Evolutionary conservation across 1,284 basidiomycete genomes (phyloP), one percentile per base, ranked within the genome.

Genomic region (Sanghuangporus baumii): DNA sequence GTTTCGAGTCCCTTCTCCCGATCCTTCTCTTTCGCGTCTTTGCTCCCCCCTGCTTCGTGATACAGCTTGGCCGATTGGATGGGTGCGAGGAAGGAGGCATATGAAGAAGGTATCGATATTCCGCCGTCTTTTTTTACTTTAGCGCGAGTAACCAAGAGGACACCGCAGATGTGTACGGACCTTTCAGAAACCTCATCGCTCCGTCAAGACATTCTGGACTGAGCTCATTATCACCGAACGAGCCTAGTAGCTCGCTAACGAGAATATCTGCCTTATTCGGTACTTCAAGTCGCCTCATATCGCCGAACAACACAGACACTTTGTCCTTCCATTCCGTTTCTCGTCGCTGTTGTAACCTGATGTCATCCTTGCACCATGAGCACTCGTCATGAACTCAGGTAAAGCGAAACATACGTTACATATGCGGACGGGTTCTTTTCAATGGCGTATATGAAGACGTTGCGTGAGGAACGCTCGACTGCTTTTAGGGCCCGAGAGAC

Each of bases 201-300:
- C 96, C 96, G 73, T 98, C 96, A 37, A 98, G 78, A 75, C 96
- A 98, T 74, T 99, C 97, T 0, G 97, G 97, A 71, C 93, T 96
- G 50, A 99, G 85, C 74, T 99, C 97, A 68, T 99, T 99, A 76
- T 99, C 97, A 4, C 96, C 97, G 75, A 99, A 99, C 7, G 93
- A 96, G 4, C 97, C 97, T 65, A 99, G 76, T 18, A 99, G 82
- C 75, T 99, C 97, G 75, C 93, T 96, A 68, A 99, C 89, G 59
- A 99, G 81, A 65, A 99, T 93, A 73, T 99, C 97, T 16, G 89
- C 94, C 66, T 85, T 81, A 67, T 97, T 93, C 0, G 92, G 89
- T 0, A 96, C 77, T 2, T 87, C 79, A 23, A 96, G 76, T 6
- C 79, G 79, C 23, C 97, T 83, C 97, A 99, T 99, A 74, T 99